These are phyloP conservation scores for Plasmodium adleri DNA, from an alignment of 169 alveolate genomes.

Conservation along the genomic window DNA sequence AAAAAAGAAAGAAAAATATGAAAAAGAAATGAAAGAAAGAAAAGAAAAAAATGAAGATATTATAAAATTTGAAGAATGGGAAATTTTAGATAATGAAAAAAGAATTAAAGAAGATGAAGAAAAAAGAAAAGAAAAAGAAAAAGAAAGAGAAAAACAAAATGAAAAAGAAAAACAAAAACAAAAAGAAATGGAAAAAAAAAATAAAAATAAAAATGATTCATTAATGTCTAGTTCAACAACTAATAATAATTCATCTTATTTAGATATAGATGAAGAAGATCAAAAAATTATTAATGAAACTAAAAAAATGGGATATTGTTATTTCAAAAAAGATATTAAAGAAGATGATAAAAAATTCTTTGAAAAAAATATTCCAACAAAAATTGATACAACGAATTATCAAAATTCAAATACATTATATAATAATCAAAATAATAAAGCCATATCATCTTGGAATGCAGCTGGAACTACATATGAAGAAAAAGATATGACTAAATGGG, in stretches of 20 bases:
- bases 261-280: constrained; percentile 90
- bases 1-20: constrained; percentile 82
- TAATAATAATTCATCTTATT: constrained; percentile 72
- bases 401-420: constrained; percentile 33
- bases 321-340: constrained; percentile 85
- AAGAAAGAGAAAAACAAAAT: constrained; percentile 75
- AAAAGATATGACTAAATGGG: constrained; percentile 82
- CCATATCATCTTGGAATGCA: constrained; percentile 90
- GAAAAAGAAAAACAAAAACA: constrained; percentile 74
- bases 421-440: constrained; percentile 14
- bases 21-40: constrained; percentile 77
- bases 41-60: constrained; percentile 74
- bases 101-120: constrained; percentile 78
- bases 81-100: constrained; percentile 84
- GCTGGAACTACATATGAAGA: constrained; percentile 91
- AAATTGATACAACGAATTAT: constrained; percentile 59
- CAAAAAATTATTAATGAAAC: constrained; percentile 88
- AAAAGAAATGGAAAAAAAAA: constrained; percentile 41
- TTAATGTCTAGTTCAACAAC: constrained; percentile 50
- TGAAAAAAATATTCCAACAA: constrained; percentile 69
- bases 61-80: constrained; percentile 76
- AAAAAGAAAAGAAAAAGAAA: constrained; percentile 80
- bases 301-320: constrained; percentile 91
- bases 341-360: constrained; percentile 53
- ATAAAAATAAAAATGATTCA: constrained; percentile 18